Percentiles rank a stretch among this genome's conserved stretches.
phyloP scores from a whole-genome alignment of 2,329 filamentous ascomycete species.

The Ophioceras dolichostomum region DNA sequence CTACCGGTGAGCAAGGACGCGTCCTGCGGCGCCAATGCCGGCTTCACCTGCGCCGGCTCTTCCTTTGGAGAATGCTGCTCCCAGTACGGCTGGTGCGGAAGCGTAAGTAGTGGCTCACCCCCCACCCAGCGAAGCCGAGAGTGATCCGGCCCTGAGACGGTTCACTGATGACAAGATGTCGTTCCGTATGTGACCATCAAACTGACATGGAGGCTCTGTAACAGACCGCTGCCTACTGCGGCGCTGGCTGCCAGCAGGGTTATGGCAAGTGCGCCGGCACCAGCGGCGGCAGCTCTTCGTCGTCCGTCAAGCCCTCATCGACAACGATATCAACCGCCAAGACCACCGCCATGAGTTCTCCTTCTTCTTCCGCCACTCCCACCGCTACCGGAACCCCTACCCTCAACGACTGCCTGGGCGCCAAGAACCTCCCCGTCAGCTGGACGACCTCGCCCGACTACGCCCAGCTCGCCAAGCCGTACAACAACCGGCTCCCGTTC shows the following conservation, averaged over 20 bases:
- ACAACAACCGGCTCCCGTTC: constrained; percentile 1
- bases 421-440: constrained; percentile 1
- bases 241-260: constrained; percentile 7
- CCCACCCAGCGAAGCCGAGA: too few relatives aligned
- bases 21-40: constrained; percentile 1
- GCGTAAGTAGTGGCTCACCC: not conserved
- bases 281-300: not conserved
- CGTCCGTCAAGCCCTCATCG: not conserved
- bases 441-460: constrained; percentile 1
- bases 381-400: too few relatives aligned
- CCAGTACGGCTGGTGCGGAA: constrained; percentile 7
- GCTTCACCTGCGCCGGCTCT: not conserved
- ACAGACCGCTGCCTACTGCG: constrained; percentile 7
- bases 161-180: too few relatives aligned
- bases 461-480: constrained; percentile 1
- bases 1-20: constrained; percentile 4
- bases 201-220: not conserved
- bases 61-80: constrained; percentile 5
- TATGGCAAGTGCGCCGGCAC: constrained; percentile 6
- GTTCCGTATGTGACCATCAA: too few relatives aligned
- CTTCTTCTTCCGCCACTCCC: not conserved
- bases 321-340: not conserved
- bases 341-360: not conserved
- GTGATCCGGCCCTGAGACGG: too few relatives aligned
- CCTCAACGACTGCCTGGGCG: not conserved